Evolutionary conservation across 495 filamentous ascomycete species (phyloP).

Genomic region (Sporormia fimetaria): DNA sequence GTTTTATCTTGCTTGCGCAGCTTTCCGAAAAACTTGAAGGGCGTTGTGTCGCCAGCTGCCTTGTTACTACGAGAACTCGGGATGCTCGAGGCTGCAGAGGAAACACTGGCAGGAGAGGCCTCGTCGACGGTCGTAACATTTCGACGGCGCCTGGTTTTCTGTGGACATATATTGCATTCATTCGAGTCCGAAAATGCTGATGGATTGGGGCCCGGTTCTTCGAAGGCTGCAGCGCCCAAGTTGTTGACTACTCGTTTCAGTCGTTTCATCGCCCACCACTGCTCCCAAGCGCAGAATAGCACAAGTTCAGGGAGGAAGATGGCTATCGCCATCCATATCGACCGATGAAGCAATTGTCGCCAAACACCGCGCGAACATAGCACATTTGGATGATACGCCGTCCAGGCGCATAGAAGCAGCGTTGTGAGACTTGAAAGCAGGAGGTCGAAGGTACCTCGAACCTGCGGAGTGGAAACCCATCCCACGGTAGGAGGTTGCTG

Average conservation of each 20-base stretch:
- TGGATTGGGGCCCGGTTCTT: not conserved
- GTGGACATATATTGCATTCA: not conserved
- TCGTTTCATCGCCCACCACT: conserved; percentile 7
- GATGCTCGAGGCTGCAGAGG: too few relatives aligned
- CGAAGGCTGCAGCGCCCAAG: not conserved
- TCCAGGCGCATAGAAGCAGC: conserved; percentile 21
- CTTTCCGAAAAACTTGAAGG: too few relatives aligned
- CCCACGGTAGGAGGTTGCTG: conserved; percentile 1
- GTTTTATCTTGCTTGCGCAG: too few relatives aligned
- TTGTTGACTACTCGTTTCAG: conserved; percentile 5
- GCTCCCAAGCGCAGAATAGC: conserved; percentile 20
- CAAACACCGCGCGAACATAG: not conserved
- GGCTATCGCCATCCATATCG: conserved; percentile 14
- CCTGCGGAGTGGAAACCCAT: conserved; percentile 7
- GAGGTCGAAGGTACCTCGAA: conserved; percentile 17
- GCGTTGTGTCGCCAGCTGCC: not conserved
- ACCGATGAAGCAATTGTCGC: not conserved
- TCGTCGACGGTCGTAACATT: too few relatives aligned
- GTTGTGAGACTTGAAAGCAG: conserved; percentile 21
- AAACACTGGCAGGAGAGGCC: too few relatives aligned
- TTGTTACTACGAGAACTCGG: not conserved
- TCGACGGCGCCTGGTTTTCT: too few relatives aligned
- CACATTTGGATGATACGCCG: conserved; percentile 23
- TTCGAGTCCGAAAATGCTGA: not conserved
- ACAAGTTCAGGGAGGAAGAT: conserved; percentile 19